Evolutionary conservation across 306 rosid genomes (phyloP), one percentile per base, ranked within the genome.

Genomic region (Cucurbita maxima): DNA sequence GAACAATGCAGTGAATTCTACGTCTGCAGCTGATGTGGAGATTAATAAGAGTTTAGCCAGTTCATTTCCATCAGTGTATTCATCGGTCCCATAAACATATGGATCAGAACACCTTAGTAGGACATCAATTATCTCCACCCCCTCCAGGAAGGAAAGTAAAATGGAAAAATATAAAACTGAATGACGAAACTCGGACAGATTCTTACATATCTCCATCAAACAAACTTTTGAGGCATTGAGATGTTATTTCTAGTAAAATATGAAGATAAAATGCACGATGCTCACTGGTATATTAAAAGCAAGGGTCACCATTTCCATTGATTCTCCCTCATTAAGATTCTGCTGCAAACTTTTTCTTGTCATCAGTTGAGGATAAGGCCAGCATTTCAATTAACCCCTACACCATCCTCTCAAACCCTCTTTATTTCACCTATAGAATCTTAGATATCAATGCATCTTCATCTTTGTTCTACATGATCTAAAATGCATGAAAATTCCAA

Each of bases 31-130:
- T 85, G 90, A 85, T 80, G 86, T 73, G 87, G 87, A 74, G 84
- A 73, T 70, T 78, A 86, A 84, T 80, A 76, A 55, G 88, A 60
- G 87, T 84, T 77, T 77, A 86, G 87, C 92, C 87, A 79, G 72
- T 73, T 61, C 53, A 69, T 56, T 76, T 74, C 84, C 80, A 77
- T 78, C 74, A 76, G 82, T 3, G 58, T 80, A 48, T 69, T 50
- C 66, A 36, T 83, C 76, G 86, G 86, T 87, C 83, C 84, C 82
- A 82, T 85, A 69, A 86, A 85, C 83, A 81, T 86, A 79, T 72
- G 83, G 91, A 87, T 82, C 84, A 78, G 64, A 48, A 38, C 56
- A 57, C 22, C 50, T 50, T 7, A 48, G 58, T 30, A 69, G 54
- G 74, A 69, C 40, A 47, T 12, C 43, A 13, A 47, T 57, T 47